A percentile compares a stretch with the other conserved stretches of the same genome.
Evolutionary conservation across 306 rosid species (phyloP).

Genomic region (Quercus gilva): DNA sequence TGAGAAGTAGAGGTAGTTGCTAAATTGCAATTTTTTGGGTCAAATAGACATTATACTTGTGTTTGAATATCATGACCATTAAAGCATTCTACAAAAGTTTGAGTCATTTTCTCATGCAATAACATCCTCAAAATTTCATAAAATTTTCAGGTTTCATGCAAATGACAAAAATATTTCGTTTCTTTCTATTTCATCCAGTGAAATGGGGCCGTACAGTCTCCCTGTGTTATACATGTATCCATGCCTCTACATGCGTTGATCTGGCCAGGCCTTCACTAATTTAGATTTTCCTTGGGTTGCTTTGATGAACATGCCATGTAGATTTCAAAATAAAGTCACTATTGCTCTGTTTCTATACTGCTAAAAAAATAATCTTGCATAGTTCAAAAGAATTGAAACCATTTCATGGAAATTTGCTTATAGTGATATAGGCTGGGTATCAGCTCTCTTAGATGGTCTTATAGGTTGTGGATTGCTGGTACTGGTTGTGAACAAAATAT

Average conservation of each 20-base stretch:
- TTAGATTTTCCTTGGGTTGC: not conserved
- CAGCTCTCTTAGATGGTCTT: not conserved
- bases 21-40: too few relatives aligned
- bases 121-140: not conserved
- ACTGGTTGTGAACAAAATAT: constrained; percentile 4
- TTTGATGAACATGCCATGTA: not conserved
- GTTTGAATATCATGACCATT: not conserved
- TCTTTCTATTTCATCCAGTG: not conserved
- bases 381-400: not conserved
- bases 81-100: not conserved
- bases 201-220: not conserved
- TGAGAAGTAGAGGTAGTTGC: too few relatives aligned
- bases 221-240: too few relatives aligned
- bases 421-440: not conserved
- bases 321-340: not conserved
- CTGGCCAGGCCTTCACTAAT: not conserved
- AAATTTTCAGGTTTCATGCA: not conserved
- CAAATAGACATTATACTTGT: too few relatives aligned
- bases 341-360: not conserved
- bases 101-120: not conserved
- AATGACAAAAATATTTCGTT: not conserved
- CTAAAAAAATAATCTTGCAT: not conserved
- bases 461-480: constrained; percentile 6
- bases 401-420: not conserved
- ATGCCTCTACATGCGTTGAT: not conserved